Base-by-base conservation (phyloP, 2,329 filamentous ascomycete species). In the Mycosphaerella arachidis region DNA sequence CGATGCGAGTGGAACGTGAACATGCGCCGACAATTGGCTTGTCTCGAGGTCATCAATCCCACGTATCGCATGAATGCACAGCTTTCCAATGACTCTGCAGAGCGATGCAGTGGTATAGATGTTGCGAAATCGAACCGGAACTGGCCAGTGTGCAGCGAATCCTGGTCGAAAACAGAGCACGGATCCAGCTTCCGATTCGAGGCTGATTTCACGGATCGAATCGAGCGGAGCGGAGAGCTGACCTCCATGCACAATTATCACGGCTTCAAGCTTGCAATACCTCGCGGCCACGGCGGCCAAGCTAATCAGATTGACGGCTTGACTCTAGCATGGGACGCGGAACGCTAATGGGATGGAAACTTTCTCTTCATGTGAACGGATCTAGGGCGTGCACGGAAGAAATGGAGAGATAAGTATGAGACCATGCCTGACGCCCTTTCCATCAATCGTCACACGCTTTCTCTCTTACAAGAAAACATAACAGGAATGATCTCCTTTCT, bases 91-190 rank as follows among this genome's bases (percentile, higher is more conserved):
- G 45, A 9, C 20, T 7, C 13, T 20, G 6, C 31, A 35, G 31
- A 35, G 9, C n/a, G 20, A 50, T 24, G 24, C 24, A 3, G 46
- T 29, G 46, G 46, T 29, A 30, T 10, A 12, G 46, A 30, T 6
- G 46, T 50, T 37, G 48, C 56, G 27, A 48, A 58, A 24, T 58
- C 37, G 50, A 53, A 53, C 50, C 56, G 50, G 56, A 58, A 46
- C n/a, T 20, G 30, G 33, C 33, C n/a, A 20, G 16, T 31, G 20
- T 46, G 5, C 43, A 4, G 20, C 16, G 43, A 24, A 13, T 50
- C 9, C 7, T 29, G 7, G 46, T 50, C 18, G 29, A 12, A 6
- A n/a, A 8, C 13, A 43, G 13, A 7, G 40, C 30, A 52, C 35
- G 50, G 50, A 35, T 52, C 16, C 27, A 16, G 50, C 29, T 52